phyloP scores from a whole-genome alignment of 331 rosid genomes.

The Cucumis variabilis region DNA sequence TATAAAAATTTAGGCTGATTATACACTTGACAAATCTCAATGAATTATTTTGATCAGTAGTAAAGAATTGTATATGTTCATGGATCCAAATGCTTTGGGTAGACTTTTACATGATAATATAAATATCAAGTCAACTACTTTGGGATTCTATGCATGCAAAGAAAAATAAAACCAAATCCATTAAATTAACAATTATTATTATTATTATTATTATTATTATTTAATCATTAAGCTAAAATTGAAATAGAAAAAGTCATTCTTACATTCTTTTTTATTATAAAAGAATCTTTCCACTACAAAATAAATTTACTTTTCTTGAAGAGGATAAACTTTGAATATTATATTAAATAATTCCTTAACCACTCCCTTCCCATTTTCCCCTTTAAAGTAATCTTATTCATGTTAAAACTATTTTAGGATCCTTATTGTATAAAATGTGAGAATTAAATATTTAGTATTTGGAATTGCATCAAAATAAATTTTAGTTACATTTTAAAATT shows the following conservation, averaged over 20 bases:
- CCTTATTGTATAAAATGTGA: too few relatives aligned
- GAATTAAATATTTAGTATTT: too few relatives aligned
- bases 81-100: neutral
- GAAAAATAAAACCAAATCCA: neutral
- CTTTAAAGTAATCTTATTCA: neutral
- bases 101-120: neutral
- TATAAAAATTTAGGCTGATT: neutral
- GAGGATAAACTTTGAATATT: neutral
- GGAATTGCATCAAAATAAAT: too few relatives aligned
- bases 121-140: constrained; percentile 1
- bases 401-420: neutral
- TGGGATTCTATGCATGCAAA: neutral
- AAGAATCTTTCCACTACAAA: neutral
- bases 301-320: neutral
- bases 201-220: neutral
- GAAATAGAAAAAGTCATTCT: neutral
- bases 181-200: neutral
- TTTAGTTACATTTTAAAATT: too few relatives aligned
- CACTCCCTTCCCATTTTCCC: neutral
- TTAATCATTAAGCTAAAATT: neutral
- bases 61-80: neutral
- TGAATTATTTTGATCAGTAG: neutral
- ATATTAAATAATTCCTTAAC: neutral
- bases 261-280: neutral
- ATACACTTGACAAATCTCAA: neutral